phyloP scores from a whole-genome alignment of 73 alveolate species.

The Effrenium voratum region DNA sequence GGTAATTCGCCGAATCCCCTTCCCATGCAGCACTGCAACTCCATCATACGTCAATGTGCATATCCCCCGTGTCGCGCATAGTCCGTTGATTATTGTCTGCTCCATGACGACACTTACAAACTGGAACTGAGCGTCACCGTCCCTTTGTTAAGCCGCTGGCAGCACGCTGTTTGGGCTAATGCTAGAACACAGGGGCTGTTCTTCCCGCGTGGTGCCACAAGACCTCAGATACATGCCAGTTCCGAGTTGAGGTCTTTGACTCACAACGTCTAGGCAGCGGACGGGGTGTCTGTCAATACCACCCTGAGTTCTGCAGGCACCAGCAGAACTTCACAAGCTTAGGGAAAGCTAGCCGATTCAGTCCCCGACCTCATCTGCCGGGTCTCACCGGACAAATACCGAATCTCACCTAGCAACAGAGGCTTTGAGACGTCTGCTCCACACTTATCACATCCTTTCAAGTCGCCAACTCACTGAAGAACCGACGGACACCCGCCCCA shows the following conservation, averaged over 20 bases:
- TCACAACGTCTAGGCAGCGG: background rate
- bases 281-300: conserved; percentile 83
- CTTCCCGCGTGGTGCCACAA: conserved; percentile 61
- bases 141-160: conserved; percentile 8
- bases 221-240: background rate
- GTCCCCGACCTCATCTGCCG: conserved; percentile 47
- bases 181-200: conserved; percentile 63
- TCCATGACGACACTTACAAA: too few species aligned
- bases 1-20: too few species aligned
- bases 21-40: too few species aligned
- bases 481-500: too few species aligned
- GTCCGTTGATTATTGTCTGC: too few species aligned
- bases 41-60: too few species aligned
- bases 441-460: too few species aligned
- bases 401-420: conserved; percentile 23
- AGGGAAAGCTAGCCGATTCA: background rate
- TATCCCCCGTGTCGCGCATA: too few species aligned
- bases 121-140: too few species aligned
- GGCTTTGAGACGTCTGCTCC: background rate
- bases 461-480: too few species aligned
- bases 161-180: conserved; percentile 63
- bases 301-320: background rate
- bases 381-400: conserved; percentile 51
- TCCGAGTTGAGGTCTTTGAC: background rate
- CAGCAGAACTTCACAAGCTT: background rate